Evolutionary conservation across 2,329 filamentous ascomycete genomes (phyloP), one percentile per base, ranked within the genome.

Genomic region (Hymenotorrendiella dingleyae): DNA sequence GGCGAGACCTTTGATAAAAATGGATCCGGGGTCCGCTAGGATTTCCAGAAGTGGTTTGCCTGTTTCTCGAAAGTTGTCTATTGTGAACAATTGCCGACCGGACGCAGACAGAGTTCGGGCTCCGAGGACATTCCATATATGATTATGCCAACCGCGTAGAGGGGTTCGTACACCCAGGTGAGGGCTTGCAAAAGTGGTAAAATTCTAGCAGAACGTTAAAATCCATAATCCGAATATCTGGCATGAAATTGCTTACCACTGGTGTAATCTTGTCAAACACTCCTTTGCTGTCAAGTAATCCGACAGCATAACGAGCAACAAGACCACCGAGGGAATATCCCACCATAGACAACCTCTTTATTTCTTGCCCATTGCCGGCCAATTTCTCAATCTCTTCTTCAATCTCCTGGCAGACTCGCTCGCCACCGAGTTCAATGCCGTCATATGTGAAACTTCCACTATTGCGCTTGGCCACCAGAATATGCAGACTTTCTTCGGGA

Each of bases 261-360:
- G 91, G 91, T 59, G 88, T 74, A 20, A 97, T 72, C 45, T 74
- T 73, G 43, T 94, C 82, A 43, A 97, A 80, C 45, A 87, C 72
- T 7, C 89, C 88, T 56, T 84, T 86, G 42, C 86, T 82, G 55
- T 90, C 79, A 3, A 97, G 71, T 56, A 97, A 67, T 0, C 91
- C 91, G 43, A 95, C 75, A 2, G 86, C 84, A 67, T 95, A 97
- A 46, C 91, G 76, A 8, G 87, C 81, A 4, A 97, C 80, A 6
- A 97, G 70, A 0, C 91, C 91, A 34, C 91, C 91, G 1, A 96
- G 72, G 0, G 88, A 94, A 63, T 97, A 96, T 28, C 91, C 91
- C 32, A 91, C 75, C 29, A 97, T 71, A 62, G 89, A 95, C 50
- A 97, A 70, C 65, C 89, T 94, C 36, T 68, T 82, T 57, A 96